Evolutionary conservation across 164 flowering plant genomes (phyloP).

Genomic region (Annona cherimola): DNA sequence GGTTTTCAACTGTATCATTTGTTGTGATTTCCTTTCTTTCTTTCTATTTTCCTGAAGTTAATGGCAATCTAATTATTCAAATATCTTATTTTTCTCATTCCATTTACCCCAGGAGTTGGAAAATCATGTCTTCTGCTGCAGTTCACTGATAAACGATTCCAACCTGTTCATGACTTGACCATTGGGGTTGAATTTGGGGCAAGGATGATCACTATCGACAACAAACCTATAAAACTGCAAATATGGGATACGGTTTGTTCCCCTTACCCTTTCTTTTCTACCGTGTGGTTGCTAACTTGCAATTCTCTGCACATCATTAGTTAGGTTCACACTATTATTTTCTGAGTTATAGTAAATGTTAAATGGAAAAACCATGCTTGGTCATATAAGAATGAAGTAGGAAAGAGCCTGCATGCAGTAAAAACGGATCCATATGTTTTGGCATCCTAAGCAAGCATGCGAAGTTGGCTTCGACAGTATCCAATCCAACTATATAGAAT

Average conservation of each 20-base stretch:
- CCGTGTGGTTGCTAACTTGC: neutral
- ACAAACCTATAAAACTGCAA: slow-evolving; percentile 12
- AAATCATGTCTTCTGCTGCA: slow-evolving; percentile 15
- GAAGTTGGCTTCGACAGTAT: too few relatives aligned
- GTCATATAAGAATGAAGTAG: neutral
- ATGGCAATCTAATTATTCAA: neutral
- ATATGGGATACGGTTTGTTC: slow-evolving; percentile 15
- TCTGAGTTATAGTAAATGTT: neutral
- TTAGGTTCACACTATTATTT: too few relatives aligned
- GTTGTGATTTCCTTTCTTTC: neutral
- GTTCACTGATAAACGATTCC: slow-evolving; percentile 15
- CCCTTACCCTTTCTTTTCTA: neutral
- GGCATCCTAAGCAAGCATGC: too few relatives aligned
- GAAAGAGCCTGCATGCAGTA: neutral
- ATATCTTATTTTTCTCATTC: neutral
- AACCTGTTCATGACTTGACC: slow-evolving; percentile 13
- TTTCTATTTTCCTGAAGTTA: neutral
- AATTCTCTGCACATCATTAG: too few relatives aligned
- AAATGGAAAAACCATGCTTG: neutral
- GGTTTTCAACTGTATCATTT: neutral
- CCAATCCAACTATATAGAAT: too few relatives aligned
- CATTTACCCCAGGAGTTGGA: slow-evolving; percentile 5
- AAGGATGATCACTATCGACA: slow-evolving; percentile 10
- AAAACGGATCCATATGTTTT: too few relatives aligned
- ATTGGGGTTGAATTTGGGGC: slow-evolving; percentile 15